phyloP scores from a whole-genome alignment of 2,329 filamentous ascomycete species.

The Cytospora schulzeri region DNA sequence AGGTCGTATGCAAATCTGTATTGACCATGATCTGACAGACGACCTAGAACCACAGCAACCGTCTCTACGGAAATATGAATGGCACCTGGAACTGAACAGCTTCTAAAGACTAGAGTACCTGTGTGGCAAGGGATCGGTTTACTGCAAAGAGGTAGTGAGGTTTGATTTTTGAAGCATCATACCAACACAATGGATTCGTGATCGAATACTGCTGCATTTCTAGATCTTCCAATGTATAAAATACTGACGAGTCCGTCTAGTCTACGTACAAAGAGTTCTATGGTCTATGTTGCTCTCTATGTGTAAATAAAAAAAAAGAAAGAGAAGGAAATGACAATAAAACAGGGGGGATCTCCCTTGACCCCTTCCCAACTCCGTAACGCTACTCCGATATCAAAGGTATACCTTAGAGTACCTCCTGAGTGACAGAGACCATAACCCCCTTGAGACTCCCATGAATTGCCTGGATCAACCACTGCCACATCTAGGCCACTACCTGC shows the following conservation, averaged over 20 bases:
- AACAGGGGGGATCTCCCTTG: no score
- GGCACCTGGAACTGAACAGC: no score
- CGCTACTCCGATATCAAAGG: not conserved
- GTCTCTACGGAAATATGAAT: no score
- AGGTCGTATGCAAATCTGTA: not conserved
- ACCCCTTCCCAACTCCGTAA: not conserved
- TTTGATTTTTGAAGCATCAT: no score
- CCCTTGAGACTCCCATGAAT: not conserved
- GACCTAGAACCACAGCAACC: not conserved
- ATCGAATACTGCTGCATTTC: no score
- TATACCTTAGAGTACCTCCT: not conserved
- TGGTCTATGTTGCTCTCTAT: not conserved
- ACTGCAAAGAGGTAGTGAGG: no score
- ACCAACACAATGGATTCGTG: no score
- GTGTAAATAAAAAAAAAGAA: not conserved
- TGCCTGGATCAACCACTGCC: not conserved
- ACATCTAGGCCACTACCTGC: not conserved
- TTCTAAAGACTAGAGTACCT: no score
- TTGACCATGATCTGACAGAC: not conserved
- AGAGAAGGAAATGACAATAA: not conserved
- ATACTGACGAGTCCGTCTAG: not conserved
- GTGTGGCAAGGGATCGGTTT: no score
- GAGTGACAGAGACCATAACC: not conserved
- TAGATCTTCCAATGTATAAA: not conserved
- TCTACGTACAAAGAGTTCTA: not conserved